Evolutionary conservation across 768 basidiomycete genomes (phyloP).

Genomic region (Mrakia gelida): DNA sequence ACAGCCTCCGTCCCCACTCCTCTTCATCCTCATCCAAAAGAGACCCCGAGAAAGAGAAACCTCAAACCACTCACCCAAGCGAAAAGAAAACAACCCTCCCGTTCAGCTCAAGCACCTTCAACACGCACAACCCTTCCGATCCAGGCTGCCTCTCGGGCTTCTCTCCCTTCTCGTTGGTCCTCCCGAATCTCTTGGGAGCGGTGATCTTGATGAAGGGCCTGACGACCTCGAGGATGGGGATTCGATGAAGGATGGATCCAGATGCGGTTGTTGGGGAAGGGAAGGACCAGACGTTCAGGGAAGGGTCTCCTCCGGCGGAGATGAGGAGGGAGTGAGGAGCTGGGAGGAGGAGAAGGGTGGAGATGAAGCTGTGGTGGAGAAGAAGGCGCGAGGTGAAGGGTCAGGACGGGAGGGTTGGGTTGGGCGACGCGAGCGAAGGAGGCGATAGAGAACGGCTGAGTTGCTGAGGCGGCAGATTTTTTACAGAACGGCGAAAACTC

Average conservation of each 20-base stretch:
- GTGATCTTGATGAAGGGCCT: conserved; percentile 48
- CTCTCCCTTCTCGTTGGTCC: conserved; percentile 34
- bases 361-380: conserved; percentile 61
- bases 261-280: conserved; percentile 43
- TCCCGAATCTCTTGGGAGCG: conserved; percentile 38
- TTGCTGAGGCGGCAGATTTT: not conserved
- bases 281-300: conserved; percentile 76
- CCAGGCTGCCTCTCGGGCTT: conserved; percentile 31
- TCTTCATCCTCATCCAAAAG: too few species aligned
- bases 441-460: too few species aligned
- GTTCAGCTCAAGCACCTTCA: conserved; percentile 52
- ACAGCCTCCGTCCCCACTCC: too few species aligned
- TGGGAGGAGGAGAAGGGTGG: conserved; percentile 67
- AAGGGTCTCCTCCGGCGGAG: conserved; percentile 82
- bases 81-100: conserved; percentile 53
- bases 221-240: conserved; percentile 51
- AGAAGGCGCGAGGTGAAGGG: too few species aligned
- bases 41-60: not conserved
- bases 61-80: conserved; percentile 66
- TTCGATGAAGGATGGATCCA: conserved; percentile 55
- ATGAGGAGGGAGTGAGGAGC: conserved; percentile 53
- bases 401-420: not conserved
- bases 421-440: not conserved
- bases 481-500: conserved; percentile 36
- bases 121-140: conserved; percentile 54